These are phyloP conservation scores for Paramecium caudatum DNA, from an alignment of 73 alveolate species.

Conservation along the genomic window DNA sequence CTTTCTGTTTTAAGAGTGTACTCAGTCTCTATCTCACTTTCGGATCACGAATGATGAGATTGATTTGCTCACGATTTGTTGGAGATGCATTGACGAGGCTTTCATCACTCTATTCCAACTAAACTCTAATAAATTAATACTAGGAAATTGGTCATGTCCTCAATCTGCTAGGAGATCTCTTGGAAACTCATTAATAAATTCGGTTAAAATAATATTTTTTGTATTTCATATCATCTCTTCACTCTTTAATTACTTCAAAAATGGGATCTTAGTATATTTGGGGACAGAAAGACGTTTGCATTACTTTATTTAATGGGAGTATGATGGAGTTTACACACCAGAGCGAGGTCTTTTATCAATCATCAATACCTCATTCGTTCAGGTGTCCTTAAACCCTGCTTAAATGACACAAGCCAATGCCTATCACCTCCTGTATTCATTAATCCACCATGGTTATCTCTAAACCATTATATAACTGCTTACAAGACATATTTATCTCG, in stretches of 20 bases:
- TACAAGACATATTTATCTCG: slow-evolving; percentile 58
- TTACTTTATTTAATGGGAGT: not conserved
- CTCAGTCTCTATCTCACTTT: slow-evolving; percentile 38
- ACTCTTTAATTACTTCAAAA: not conserved
- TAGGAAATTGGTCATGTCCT: slow-evolving; percentile 6
- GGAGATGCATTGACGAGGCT: slow-evolving; percentile 27
- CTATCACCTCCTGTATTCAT: not conserved
- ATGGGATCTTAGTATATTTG: not conserved
- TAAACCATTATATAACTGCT: not conserved
- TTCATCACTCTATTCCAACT: slow-evolving; percentile 54
- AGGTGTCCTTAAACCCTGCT: not conserved
- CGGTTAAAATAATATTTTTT: slow-evolving; percentile 60
- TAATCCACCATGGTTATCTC: not conserved
- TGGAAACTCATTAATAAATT: slow-evolving; percentile 60
- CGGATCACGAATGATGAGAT: slow-evolving; percentile 5
- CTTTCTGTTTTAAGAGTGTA: slow-evolving; percentile 31
- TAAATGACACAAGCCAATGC: slow-evolving; percentile 25
- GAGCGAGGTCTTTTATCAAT: not conserved
- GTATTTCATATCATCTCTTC: slow-evolving; percentile 48
- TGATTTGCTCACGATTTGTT: slow-evolving; percentile 31
- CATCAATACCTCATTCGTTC: not conserved
- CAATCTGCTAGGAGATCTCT: slow-evolving; percentile 39
- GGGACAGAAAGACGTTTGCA: not conserved
- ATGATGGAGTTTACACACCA: not conserved
- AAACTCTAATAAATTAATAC: not conserved